phyloP scores from a whole-genome alignment of 1,284 basidiomycete species.

The Naganishia liquefaciens region DNA sequence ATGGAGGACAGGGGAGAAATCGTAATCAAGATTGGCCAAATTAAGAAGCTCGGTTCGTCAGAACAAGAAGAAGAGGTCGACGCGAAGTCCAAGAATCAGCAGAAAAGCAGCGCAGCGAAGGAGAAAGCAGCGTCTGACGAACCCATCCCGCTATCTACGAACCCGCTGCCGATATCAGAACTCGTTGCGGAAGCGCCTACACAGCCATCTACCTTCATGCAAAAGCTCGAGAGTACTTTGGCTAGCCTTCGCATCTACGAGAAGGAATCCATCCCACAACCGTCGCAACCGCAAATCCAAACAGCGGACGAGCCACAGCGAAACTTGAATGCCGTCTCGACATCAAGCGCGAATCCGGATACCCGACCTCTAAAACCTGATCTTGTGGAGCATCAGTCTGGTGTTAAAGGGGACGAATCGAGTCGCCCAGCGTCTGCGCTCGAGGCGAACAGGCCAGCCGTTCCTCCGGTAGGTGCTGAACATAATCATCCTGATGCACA shows the following conservation, averaged over 20 bases:
- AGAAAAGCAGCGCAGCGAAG: not conserved
- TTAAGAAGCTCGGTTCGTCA: not conserved
- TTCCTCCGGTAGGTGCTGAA: too few relatives aligned
- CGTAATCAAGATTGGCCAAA: constrained; percentile 15
- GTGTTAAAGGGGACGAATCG: too few relatives aligned
- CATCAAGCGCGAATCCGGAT: not conserved
- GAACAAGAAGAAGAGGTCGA: not conserved
- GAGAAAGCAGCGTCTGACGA: too few relatives aligned
- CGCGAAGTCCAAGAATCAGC: not conserved
- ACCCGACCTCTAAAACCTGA: too few relatives aligned
- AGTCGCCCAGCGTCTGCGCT: too few relatives aligned
- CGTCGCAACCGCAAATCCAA: not conserved
- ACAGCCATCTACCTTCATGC: constrained; percentile 23
- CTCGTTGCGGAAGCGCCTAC: constrained; percentile 26
- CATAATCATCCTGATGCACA: too few relatives aligned
- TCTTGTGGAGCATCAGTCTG: too few relatives aligned
- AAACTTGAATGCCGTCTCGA: not conserved
- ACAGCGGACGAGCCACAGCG: not conserved
- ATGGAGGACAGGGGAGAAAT: constrained; percentile 33
- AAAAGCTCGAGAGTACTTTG: constrained; percentile 22
- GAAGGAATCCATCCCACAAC: not conserved
- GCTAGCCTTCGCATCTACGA: constrained; percentile 22
- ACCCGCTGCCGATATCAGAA: constrained; percentile 7
- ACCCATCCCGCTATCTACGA: not conserved
- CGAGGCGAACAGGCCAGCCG: too few relatives aligned